Evolutionary conservation across 371 early-diverging fungal genomes (phyloP).

Genomic region (Coemansia sp.): DNA sequence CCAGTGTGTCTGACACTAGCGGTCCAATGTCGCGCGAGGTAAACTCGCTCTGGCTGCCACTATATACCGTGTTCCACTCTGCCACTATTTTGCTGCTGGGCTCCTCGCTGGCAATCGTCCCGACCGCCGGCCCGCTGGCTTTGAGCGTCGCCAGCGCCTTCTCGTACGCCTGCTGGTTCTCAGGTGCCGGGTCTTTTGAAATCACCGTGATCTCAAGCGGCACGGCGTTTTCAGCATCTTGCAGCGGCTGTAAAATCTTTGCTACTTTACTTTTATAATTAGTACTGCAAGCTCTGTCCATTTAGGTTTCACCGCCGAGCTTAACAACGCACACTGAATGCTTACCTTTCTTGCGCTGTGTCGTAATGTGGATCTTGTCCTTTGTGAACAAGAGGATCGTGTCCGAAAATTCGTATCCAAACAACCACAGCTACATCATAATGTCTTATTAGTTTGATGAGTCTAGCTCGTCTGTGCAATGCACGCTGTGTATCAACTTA

Average conservation of each 20-base stretch:
- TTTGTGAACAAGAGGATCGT: conserved; percentile 77
- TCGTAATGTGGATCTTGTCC: conserved; percentile 74
- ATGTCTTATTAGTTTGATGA: background rate
- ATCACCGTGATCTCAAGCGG: conserved; percentile 74
- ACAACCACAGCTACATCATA: conserved; percentile 80
- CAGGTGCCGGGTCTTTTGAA: conserved; percentile 63
- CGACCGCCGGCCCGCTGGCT: conserved; percentile 37
- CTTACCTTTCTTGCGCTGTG: conserved; percentile 77
- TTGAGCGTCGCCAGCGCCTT: conserved; percentile 58
- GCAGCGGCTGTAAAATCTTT: conserved; percentile 56
- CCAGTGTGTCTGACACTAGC: conserved; percentile 72
- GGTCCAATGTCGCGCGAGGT: conserved; percentile 71
- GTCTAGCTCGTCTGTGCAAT: background rate
- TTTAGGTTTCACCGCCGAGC: no score
- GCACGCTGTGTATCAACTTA: conserved; percentile 1
- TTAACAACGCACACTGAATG: background rate
- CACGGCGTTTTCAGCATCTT: conserved; percentile 53
- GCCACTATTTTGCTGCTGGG: conserved; percentile 72
- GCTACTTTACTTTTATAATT: conserved; percentile 14
- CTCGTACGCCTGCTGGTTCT: conserved; percentile 60
- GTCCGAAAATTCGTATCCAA: conserved; percentile 92
- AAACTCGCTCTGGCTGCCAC: conserved; percentile 53
- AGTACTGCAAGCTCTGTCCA: background rate
- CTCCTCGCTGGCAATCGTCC: conserved; percentile 73
- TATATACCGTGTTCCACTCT: conserved; percentile 74